Percentiles rank a stretch among this genome's conserved stretches.
phyloP scores from a whole-genome alignment of 2,329 filamentous ascomycete genomes.

The Diaporthe sp. region DNA sequence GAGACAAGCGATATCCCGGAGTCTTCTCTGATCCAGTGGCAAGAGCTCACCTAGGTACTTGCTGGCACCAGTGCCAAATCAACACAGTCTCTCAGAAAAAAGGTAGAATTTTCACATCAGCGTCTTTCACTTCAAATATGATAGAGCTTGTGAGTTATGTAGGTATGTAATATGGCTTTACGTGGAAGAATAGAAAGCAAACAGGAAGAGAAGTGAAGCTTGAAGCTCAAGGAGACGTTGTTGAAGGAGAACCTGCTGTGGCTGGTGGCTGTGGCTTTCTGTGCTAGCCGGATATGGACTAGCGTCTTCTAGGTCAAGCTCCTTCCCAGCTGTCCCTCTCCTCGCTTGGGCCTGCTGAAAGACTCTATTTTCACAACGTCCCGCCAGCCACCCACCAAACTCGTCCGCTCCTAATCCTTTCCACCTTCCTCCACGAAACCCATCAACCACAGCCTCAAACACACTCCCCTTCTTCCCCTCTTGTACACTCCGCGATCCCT shows the following conservation, averaged over 20 bases:
- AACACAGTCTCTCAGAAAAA: no score
- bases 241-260: not conserved
- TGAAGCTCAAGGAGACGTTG: not conserved
- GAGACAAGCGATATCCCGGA: not conserved
- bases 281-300: not conserved
- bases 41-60: not conserved
- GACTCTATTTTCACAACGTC: constrained; percentile 34
- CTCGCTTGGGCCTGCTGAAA: constrained; percentile 19
- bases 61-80: no score
- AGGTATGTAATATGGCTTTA: no score
- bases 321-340: constrained; percentile 9
- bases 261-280: not conserved
- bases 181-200: not conserved
- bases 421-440: constrained; percentile 13
- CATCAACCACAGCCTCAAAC: constrained; percentile 21
- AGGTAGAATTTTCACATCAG: no score
- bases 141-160: no score
- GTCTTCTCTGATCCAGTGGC: not conserved
- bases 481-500: not conserved
- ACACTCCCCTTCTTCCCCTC: constrained; percentile 14
- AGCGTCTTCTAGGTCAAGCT: not conserved
- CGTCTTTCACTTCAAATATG: no score
- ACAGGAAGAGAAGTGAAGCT: not conserved
- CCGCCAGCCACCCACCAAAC: constrained; percentile 21
- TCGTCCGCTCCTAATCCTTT: constrained; percentile 5